Conservation (phyloP, 768 basidiomycete species). For the Rhodotorula graminis region DNA sequence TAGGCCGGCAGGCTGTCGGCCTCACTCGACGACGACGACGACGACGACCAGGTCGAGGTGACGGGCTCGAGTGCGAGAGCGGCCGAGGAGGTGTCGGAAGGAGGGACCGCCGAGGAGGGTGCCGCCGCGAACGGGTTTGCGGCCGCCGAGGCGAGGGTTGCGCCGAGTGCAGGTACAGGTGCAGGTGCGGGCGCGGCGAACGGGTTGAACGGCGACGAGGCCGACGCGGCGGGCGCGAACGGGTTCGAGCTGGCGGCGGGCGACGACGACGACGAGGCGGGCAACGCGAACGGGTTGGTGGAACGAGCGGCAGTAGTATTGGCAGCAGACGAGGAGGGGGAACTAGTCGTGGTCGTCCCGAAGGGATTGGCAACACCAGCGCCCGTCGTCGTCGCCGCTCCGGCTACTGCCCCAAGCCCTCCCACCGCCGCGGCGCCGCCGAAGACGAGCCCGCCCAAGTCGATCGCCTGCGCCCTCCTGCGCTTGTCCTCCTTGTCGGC, state of each 20-base stretch:
- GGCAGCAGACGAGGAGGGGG: conserved; percentile 47
- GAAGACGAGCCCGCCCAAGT: conserved; percentile 46
- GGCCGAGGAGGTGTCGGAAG: neutral
- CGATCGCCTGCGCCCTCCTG: conserved; percentile 5
- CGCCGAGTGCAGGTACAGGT: too few relatives aligned
- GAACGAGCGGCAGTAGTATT: neutral
- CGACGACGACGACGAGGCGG: neutral
- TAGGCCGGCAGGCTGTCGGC: conserved; percentile 14
- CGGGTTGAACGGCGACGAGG: conserved; percentile 35
- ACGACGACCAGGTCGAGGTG: conserved; percentile 1
- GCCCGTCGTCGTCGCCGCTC: neutral
- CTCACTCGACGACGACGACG: neutral
- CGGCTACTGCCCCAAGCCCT: too few relatives aligned
- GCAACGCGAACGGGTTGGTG: conserved; percentile 51
- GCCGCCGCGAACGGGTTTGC: conserved; percentile 14
- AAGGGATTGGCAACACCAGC: neutral
- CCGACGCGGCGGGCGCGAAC: conserved; percentile 51
- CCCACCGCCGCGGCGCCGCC: conserved; percentile 1
- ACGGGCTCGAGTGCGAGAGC: neutral
- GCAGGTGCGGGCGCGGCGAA: conserved; percentile 48
- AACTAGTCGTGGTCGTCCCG: conserved; percentile 48
- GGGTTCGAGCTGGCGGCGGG: conserved; percentile 54
- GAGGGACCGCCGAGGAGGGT: neutral
- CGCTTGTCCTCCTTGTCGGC: conserved; percentile 20
- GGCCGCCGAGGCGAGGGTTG: neutral